A percentile compares a stretch with the other conserved stretches of the same genome.
Conservation (phyloP, 23 red algal species). For the Cyanidium caldarium region DNA sequence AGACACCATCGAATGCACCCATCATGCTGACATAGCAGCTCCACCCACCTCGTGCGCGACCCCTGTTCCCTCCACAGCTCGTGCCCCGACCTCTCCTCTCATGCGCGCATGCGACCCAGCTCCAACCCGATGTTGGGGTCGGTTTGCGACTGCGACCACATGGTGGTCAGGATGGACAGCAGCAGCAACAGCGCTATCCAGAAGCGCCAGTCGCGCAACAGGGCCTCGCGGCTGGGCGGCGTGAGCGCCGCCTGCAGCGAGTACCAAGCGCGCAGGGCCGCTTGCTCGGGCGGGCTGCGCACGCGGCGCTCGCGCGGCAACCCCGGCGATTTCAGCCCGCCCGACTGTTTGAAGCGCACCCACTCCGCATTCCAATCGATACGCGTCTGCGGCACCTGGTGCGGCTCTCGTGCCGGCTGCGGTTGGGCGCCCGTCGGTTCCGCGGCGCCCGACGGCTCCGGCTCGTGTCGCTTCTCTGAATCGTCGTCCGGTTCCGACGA, state of each 20-base stretch:
- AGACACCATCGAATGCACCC: too few relatives aligned
- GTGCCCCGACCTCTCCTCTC: too few relatives aligned
- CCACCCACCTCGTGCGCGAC: too few relatives aligned
- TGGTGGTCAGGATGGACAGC: not conserved
- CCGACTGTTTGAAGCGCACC: slow-evolving; percentile 6
- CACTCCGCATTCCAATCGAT: slow-evolving; percentile 65
- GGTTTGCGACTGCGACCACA: not conserved
- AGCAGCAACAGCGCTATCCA: slow-evolving; percentile 24
- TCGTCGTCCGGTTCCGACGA: not conserved
- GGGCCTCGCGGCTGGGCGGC: slow-evolving; percentile 1
- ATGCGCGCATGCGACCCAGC: too few relatives aligned
- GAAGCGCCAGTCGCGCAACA: slow-evolving; percentile 53
- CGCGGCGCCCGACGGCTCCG: not conserved
- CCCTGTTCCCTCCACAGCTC: too few relatives aligned
- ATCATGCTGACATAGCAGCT: too few relatives aligned
- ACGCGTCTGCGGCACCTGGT: slow-evolving; percentile 35
- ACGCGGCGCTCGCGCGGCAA: slow-evolving; percentile 5
- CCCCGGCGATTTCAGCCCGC: slow-evolving; percentile 6
- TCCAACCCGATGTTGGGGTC: too few relatives aligned
- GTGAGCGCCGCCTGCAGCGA: not conserved
- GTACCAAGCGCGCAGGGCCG: not conserved
- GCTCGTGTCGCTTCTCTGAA: not conserved
- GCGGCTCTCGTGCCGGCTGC: too few relatives aligned
- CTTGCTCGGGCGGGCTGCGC: slow-evolving; percentile 23
- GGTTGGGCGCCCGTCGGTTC: too few relatives aligned